Percentiles rank a stretch among this genome's conserved stretches.
These are phyloP conservation scores for Coniochaeta ligniaria DNA, from an alignment of 2,329 filamentous ascomycete species.

Conservation along the genomic window DNA sequence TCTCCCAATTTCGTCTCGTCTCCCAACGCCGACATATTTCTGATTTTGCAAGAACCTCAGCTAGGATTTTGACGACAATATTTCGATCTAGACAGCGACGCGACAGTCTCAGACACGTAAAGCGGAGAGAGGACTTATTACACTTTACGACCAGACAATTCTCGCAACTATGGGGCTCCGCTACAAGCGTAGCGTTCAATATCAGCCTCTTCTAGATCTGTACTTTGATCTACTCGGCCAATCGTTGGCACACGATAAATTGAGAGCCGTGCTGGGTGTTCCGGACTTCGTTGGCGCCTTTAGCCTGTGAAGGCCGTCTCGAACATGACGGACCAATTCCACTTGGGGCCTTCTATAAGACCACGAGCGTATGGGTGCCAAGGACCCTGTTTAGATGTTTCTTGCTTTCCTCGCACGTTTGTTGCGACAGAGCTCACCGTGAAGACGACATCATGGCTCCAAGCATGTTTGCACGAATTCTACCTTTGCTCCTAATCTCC, in stretches of 20 bases:
- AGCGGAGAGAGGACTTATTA: background rate
- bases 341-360: background rate
- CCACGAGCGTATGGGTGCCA: background rate
- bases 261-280: background rate
- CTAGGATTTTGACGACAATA: too few relatives aligned
- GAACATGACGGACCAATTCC: background rate
- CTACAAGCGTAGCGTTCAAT: background rate
- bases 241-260: background rate
- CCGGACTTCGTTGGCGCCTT: background rate
- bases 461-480: background rate
- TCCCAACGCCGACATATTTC: too few relatives aligned
- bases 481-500: background rate
- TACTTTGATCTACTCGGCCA: background rate
- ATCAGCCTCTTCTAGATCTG: background rate
- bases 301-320: background rate
- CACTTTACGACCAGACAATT: background rate
- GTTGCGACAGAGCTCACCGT: background rate
- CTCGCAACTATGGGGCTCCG: background rate
- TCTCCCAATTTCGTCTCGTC: too few relatives aligned
- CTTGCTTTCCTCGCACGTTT: background rate
- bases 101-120: too few relatives aligned
- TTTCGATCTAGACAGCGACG: too few relatives aligned
- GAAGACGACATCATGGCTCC: background rate
- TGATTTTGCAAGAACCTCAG: too few relatives aligned
- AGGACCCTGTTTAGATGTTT: background rate